Base-by-base conservation (phyloP, 2,329 filamentous ascomycete genomes). In the Talaromyces marneffei region DNA sequence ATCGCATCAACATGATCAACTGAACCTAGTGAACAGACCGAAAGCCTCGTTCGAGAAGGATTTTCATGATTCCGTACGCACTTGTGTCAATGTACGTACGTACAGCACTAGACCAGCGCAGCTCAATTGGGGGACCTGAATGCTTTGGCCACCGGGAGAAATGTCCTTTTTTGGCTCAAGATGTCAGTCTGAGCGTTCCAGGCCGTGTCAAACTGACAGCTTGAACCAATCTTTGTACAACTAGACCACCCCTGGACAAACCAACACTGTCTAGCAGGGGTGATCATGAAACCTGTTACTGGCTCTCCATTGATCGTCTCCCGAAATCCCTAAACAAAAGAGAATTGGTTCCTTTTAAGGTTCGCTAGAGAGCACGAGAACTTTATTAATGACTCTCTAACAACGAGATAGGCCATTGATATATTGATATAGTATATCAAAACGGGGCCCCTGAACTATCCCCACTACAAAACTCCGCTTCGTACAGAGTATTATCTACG, bases 131-230 rank as follows among this genome's bases (percentile, higher is more conserved):
- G 10, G 14, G 18, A 52, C 27, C 10, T 18, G n/a, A 3, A 18
- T 33, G 48, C 48, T 52, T 33, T 33, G 48, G 48, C 48, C 48
- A 33, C 48, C 48, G 48, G 48, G 14, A 52, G 4, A 35, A n/a
- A 23, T 52, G 18, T 52, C 48, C 48, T n/a, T 35, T 52, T 52
- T 52, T n/a, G n/a, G 48, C 16, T 33, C 48, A 14, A 14, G 48
- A n/a, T 52, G n/a, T 20, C 48, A 52, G 48, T 52, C 48, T 35
- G 48, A 52, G 29, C 48, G 48, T 48, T 29, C 14, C 23, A 48
- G 44, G 44, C 27, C 29, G 4, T 35, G 29, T 33, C 27, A 52
- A 33, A 27, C n/a, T 74, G 33, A 2, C n/a, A 52, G n/a, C 27
- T 6, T 7, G 46, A 33, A 20, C 27, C 46, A 52, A 31, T 50